Evolutionary conservation across 345 rosid genomes (phyloP).

Genomic region (Carallia pectinifolia): DNA sequence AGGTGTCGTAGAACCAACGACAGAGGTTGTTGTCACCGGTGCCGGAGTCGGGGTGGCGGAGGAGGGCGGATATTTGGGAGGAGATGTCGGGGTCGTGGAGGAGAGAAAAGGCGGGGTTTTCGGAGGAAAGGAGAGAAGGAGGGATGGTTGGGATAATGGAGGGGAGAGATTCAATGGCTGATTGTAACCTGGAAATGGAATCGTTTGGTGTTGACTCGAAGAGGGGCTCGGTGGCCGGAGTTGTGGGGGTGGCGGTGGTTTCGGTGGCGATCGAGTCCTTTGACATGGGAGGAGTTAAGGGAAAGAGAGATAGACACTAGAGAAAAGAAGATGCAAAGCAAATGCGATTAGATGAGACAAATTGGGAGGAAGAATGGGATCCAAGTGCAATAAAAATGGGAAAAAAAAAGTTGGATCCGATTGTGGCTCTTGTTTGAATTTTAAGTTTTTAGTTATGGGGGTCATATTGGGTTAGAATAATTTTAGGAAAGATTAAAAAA

Average conservation of each 20-base stretch:
- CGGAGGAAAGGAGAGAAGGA: constrained; percentile 38
- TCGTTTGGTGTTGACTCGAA: constrained; percentile 11
- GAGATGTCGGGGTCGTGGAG: constrained; percentile 54
- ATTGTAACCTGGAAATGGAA: constrained; percentile 27
- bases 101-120: constrained; percentile 41
- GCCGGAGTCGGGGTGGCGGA: constrained; percentile 65
- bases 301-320: not conserved
- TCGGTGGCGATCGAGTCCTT: not conserved
- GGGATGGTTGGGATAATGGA: constrained; percentile 45
- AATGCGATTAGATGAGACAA: not conserved
- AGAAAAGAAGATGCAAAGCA: not conserved
- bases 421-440: no score
- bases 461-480: no score
- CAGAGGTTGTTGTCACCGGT: constrained; percentile 78
- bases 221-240: not conserved
- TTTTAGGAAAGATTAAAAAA: no score
- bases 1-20: constrained; percentile 91
- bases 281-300: not conserved
- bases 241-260: constrained; percentile 2
- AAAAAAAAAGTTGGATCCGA: no score
- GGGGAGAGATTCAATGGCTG: constrained; percentile 46
- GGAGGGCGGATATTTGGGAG: constrained; percentile 64
- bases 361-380: constrained; percentile 12
- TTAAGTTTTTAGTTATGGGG: no score
- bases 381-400: not conserved